phyloP scores from a whole-genome alignment of 495 filamentous ascomycete species.

The Aspergillus baeticus region DNA sequence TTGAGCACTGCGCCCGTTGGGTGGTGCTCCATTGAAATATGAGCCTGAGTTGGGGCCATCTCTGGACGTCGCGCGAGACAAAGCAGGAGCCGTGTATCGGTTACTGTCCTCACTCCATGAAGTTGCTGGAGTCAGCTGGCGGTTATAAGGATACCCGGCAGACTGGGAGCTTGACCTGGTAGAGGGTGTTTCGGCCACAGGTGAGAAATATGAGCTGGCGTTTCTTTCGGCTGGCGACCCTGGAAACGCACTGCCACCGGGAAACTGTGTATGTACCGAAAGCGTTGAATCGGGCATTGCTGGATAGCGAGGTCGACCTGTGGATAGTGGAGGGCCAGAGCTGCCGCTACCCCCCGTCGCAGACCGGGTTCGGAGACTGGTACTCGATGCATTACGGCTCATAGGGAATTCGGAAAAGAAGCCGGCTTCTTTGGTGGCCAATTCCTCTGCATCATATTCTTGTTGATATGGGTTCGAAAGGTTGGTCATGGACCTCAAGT shows the following conservation, averaged over 20 bases:
- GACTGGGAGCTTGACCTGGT: slow-evolving; percentile 78
- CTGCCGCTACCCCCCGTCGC: slow-evolving; percentile 68
- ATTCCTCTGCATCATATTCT: slow-evolving; percentile 78
- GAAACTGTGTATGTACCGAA: slow-evolving; percentile 70
- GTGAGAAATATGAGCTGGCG: slow-evolving; percentile 88
- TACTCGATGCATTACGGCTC: slow-evolving; percentile 77
- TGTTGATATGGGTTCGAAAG: slow-evolving; percentile 78
- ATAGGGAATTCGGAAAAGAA: slow-evolving; percentile 54
- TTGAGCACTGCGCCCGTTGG: slow-evolving; percentile 66
- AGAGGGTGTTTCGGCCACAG: slow-evolving; percentile 80
- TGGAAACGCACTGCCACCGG: slow-evolving; percentile 49
- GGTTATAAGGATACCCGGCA: slow-evolving; percentile 72
- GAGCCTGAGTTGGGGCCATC: slow-evolving; percentile 65
- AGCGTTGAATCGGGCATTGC: slow-evolving; percentile 57
- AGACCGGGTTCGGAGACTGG: slow-evolving; percentile 76
- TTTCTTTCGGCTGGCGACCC: slow-evolving; percentile 51
- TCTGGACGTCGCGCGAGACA: slow-evolving; percentile 73
- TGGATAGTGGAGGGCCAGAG: slow-evolving; percentile 43
- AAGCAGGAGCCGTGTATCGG: slow-evolving; percentile 83
- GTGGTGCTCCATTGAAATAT: slow-evolving; percentile 43
- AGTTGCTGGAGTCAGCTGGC: slow-evolving; percentile 61
- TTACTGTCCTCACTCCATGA: slow-evolving; percentile 65
- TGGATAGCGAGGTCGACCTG: slow-evolving; percentile 63
- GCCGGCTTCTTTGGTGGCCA: slow-evolving; percentile 48
- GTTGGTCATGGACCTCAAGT: slow-evolving; percentile 63